Percentiles rank a stretch among this genome's conserved stretches.
These are phyloP conservation scores for Aureobasidium sp. DNA, from an alignment of 2,329 filamentous ascomycete genomes.

Conservation along the genomic window DNA sequence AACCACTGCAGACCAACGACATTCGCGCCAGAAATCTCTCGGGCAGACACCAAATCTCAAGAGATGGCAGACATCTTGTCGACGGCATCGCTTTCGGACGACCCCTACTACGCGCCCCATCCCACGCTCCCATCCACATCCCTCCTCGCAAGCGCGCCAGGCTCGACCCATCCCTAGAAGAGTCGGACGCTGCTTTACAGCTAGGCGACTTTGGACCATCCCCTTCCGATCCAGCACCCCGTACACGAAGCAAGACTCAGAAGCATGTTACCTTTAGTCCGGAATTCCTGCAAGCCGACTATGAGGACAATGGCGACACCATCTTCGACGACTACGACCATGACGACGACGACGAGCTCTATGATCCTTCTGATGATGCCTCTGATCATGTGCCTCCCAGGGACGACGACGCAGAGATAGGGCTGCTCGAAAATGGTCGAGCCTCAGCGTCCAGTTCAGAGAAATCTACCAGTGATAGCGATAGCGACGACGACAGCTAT, in stretches of 20 bases:
- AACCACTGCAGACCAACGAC: slow-evolving; percentile 69
- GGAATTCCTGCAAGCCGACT: slow-evolving; percentile 14
- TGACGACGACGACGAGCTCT: slow-evolving; percentile 18
- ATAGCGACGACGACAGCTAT: not conserved
- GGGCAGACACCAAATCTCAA: slow-evolving; percentile 74
- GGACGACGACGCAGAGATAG: not conserved
- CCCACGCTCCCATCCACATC: slow-evolving; percentile 62
- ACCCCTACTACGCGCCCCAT: slow-evolving; percentile 54
- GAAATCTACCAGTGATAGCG: slow-evolving; percentile 1
- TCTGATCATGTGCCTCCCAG: not conserved
- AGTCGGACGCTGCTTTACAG: not conserved
- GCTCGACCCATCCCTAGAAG: slow-evolving; percentile 21
- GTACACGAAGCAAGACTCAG: not conserved
- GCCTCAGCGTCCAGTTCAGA: not conserved
- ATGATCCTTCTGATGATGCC: slow-evolving; percentile 13
- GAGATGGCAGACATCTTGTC: slow-evolving; percentile 70
- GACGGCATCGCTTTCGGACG: slow-evolving; percentile 82
- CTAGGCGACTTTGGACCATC: not conserved
- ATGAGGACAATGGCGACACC: slow-evolving; percentile 25
- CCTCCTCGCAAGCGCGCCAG: slow-evolving; percentile 63
- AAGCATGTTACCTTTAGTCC: slow-evolving; percentile 6
- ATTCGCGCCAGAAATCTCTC: slow-evolving; percentile 63
- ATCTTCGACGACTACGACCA: slow-evolving; percentile 1
- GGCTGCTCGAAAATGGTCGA: not conserved
- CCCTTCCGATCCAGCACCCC: not conserved